Percentiles rank a stretch among this genome's conserved stretches.
Evolutionary conservation across 768 basidiomycete species (phyloP).

Genomic region (Cystofilobasidium ferigula): DNA sequence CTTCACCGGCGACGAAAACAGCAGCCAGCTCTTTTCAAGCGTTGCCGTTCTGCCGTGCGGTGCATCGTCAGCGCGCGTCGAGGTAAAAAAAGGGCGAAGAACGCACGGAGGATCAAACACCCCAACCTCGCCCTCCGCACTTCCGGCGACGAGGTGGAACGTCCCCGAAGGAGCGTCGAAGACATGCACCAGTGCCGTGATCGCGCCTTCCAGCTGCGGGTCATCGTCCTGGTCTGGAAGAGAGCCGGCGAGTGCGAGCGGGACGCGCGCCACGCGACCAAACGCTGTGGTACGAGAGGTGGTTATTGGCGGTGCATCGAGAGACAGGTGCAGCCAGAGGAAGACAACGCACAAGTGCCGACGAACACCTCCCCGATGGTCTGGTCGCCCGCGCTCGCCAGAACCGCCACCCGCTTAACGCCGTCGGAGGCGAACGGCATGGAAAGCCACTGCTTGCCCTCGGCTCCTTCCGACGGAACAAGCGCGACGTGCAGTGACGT

Average conservation of each 20-base stretch:
- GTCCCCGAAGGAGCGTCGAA: conserved; percentile 53
- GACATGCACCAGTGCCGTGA: conserved; percentile 50
- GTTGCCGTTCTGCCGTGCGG: not conserved
- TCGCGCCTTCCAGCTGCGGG: conserved; percentile 41
- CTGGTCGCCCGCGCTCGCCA: not conserved
- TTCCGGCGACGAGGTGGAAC: conserved; percentile 58
- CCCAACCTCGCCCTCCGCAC: conserved; percentile 62
- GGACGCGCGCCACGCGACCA: not conserved
- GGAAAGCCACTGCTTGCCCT: too few relatives aligned
- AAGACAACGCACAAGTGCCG: not conserved
- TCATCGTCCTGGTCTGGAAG: not conserved
- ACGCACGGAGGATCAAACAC: conserved; percentile 32
- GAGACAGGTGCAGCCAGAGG: not conserved
- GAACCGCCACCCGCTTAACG: not conserved
- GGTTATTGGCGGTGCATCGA: not conserved
- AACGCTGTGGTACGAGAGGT: conserved; percentile 1
- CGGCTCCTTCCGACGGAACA: too few relatives aligned
- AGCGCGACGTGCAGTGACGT: too few relatives aligned
- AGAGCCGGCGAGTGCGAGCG: not conserved
- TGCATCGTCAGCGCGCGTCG: not conserved
- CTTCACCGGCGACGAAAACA: conserved; percentile 12
- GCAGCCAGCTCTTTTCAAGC: not conserved
- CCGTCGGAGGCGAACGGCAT: not conserved
- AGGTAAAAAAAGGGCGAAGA: not conserved
- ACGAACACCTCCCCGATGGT: not conserved